Conservation (phyloP, 148 eudicot genomes). For the Cornus controversa region DNA sequence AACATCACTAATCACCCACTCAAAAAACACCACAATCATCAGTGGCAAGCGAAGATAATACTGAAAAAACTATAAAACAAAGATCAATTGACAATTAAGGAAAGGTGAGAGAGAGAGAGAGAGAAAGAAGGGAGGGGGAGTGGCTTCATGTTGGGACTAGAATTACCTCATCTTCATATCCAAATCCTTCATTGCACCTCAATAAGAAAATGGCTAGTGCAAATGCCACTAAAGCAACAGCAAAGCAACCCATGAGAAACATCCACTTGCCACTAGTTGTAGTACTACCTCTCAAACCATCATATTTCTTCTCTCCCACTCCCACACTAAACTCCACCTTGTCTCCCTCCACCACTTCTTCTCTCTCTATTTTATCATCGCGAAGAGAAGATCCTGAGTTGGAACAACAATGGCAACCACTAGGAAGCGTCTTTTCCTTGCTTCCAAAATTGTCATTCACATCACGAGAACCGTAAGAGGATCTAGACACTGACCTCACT, state of each 20-base stretch:
- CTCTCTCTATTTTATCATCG: not conserved
- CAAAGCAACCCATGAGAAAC: not conserved
- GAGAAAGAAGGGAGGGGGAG: too few species aligned
- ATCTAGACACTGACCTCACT: not conserved
- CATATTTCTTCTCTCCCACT: not conserved
- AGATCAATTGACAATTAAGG: not conserved
- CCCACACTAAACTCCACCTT: not conserved
- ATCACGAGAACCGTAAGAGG: not conserved
- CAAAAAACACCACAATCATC: too few species aligned
- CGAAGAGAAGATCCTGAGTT: constrained; percentile 9
- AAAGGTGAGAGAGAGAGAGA: not conserved
- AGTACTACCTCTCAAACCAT: not conserved
- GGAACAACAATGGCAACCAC: not conserved
- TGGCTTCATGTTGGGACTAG: constrained; percentile 20
- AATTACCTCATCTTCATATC: constrained; percentile 7
- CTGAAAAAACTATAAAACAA: not conserved
- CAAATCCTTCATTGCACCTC: constrained; percentile 11
- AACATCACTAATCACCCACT: too few species aligned
- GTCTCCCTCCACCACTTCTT: not conserved
- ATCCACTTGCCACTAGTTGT: constrained; percentile 12
- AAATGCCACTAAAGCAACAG: constrained; percentile 1
- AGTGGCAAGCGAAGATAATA: too few species aligned
- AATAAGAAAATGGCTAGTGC: constrained; percentile 5
- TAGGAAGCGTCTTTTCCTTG: not conserved
- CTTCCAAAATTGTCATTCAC: constrained; percentile 10